Conservation (phyloP, 306 rosid genomes). For the Malus sieversii region DNA sequence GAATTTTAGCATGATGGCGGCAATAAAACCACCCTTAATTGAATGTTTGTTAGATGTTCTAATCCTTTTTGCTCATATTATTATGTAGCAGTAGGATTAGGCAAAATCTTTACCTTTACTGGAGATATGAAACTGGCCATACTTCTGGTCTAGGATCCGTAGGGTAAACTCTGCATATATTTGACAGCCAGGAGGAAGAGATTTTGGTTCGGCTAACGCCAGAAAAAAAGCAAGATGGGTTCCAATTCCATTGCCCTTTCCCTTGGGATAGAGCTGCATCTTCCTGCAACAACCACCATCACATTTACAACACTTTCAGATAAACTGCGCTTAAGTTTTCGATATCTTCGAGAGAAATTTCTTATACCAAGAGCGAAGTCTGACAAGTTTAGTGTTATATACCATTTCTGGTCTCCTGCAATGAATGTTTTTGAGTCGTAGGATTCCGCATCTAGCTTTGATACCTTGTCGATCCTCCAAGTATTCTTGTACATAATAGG, state of each 20-base stretch:
- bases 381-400: not conserved
- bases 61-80: too few species aligned
- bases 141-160: constrained; percentile 33
- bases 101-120: constrained; percentile 30
- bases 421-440: constrained; percentile 35
- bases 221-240: too few species aligned
- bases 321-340: not conserved
- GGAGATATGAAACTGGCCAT: constrained; percentile 2
- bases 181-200: constrained; percentile 29
- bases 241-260: constrained; percentile 15
- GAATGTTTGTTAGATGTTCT: too few species aligned
- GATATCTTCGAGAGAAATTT: not conserved
- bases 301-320: not conserved
- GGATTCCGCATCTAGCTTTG: constrained; percentile 25
- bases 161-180: constrained; percentile 38
- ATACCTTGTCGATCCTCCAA: constrained; percentile 40
- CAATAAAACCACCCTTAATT: too few species aligned
- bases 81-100: too few species aligned
- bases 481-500: constrained; percentile 24
- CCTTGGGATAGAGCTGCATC: constrained; percentile 51
- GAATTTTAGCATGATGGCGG: too few species aligned
- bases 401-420: constrained; percentile 49
- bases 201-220: too few species aligned
- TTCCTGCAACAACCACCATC: constrained; percentile 33
- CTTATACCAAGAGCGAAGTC: not conserved